Base-by-base conservation (phyloP, 2,329 filamentous ascomycete genomes). In the Huntiella bhutanensis region DNA sequence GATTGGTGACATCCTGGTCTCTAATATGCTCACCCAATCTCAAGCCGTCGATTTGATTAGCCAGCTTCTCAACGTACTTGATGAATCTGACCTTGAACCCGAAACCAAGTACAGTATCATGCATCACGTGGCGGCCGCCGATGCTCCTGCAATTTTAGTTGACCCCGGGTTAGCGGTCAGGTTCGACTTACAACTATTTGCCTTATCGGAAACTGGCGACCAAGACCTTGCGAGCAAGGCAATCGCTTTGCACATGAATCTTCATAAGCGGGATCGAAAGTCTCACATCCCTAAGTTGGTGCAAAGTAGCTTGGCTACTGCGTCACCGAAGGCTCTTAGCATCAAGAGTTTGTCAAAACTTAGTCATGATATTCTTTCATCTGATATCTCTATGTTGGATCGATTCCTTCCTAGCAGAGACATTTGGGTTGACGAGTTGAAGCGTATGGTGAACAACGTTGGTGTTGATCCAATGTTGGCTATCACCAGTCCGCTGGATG, bases 401-500 rank as follows among this genome's bases (percentile, higher is more conserved):
- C 64, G 68, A 8, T 59, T 88, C 4, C 64, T 91, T 34, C 84
- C 85, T 0, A 70, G 70, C 52, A 62, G 66, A 0, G 62, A 69
- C 2, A 61, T 72, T 7, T 95, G 87, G 86, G 67, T 70, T 53
- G 54, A 66, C 11, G 71, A 81, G 11, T 60, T 94, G 2, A 55
- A 58, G 0, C 63, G 62, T 1, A 16, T 41, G 4, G 69, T 52
- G 51, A 1, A 57, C 56, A 12, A 58, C 85, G 48, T 60, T 82
- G 4, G 58, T 1, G 70, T 77, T 2, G 72, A 74, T 50, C 65
- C 72, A 4, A 77, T 83, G 0, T 61, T 93, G 3, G 75, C 83
- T 0, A 72, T 94, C 4, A 83, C 80, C 2, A 87, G 77, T 55
- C 70, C 69, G 17, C 64, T 94, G 5, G 76, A 74, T 0, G 84